Evolutionary conservation across 768 basidiomycete genomes (phyloP), one percentile per base, ranked within the genome.

Genomic region (Boletus sensibilis): DNA sequence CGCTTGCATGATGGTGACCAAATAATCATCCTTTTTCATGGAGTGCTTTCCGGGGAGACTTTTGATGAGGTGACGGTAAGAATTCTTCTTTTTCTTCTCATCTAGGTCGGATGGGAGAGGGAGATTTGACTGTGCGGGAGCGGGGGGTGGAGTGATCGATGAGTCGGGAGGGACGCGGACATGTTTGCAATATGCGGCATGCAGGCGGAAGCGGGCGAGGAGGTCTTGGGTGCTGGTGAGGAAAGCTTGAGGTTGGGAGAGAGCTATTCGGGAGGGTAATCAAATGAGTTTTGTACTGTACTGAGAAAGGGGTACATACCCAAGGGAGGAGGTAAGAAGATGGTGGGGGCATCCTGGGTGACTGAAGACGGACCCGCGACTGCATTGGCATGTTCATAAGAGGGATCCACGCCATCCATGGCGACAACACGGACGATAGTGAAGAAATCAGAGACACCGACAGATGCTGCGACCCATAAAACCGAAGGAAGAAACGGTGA

Each of bases 151-250:
- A 60, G 54, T 34, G 16, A 21, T 54, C 45, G 63, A 48, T 31
- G 64, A 31, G 42, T 67, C 66, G 61, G 35, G 67, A 65, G 75
- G 73, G 12, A 83, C 80, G n/a, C 85, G 79, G 49, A 92, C 90
- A 64, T 92, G 87, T 66, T 85, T 88, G 75, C 91, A 86, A 68
- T 92, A 92, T n/a, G 88, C 84, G 11, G 84, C 63, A 48, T 85
- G 79, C 29, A 92, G 82, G 48, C 81, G 76, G 64, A 92, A 89
- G 57, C 86, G 85, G 43, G 81, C 76, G 53, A 92, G 78, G 50
- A 92, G 83, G 73, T 92, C 90, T 65, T 92, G 83, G 1, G 91
- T 91, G 73, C 90, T 89, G 39, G 79, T 70, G 49, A 92, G 80
- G 69, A 81, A 77, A 27, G 78, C 62, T 46, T 61, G 69, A 13